Conservation (phyloP, 352 stramenopile species). For the Pythium phragmitis region DNA sequence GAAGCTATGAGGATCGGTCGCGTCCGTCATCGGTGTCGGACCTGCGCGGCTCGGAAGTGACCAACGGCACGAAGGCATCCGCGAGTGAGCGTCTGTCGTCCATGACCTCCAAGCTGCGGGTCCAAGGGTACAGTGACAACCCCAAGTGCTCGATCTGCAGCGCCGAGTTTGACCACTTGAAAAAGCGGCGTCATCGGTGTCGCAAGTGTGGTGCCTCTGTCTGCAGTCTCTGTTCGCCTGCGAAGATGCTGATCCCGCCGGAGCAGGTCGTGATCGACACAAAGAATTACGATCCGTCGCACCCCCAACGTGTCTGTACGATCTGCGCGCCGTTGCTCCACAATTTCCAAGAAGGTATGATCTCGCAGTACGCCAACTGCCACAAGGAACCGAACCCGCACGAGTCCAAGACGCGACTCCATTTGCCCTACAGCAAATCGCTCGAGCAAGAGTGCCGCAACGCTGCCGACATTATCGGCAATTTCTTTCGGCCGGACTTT, state of each 20-base stretch:
- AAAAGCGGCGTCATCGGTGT: slow-evolving; percentile 67
- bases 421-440: slow-evolving; percentile 71
- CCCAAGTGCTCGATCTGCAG: slow-evolving; percentile 76
- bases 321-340: slow-evolving; percentile 79
- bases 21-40: slow-evolving; percentile 41
- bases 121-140: slow-evolving; percentile 53
- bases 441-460: slow-evolving; percentile 78
- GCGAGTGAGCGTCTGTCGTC: slow-evolving; percentile 19
- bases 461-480: slow-evolving; percentile 73
- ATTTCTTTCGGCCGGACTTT: slow-evolving; percentile 74
- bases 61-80: slow-evolving; percentile 1
- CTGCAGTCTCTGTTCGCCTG: slow-evolving; percentile 66
- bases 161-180: slow-evolving; percentile 69
- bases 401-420: slow-evolving; percentile 63
- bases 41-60: slow-evolving; percentile 15
- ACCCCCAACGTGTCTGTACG: slow-evolving; percentile 79
- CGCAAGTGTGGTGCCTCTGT: slow-evolving; percentile 72
- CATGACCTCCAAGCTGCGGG: slow-evolving; percentile 29
- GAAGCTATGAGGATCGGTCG: slow-evolving; percentile 13
- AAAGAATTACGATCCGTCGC: slow-evolving; percentile 71
- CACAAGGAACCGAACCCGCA: slow-evolving; percentile 79
- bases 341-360: slow-evolving; percentile 67
- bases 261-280: slow-evolving; percentile 51
- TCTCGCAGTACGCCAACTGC: slow-evolving; percentile 73
- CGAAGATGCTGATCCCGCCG: slow-evolving; percentile 72